Base-by-base conservation (phyloP, 441 rosid genomes). In the Adansonia madagascariensis region DNA sequence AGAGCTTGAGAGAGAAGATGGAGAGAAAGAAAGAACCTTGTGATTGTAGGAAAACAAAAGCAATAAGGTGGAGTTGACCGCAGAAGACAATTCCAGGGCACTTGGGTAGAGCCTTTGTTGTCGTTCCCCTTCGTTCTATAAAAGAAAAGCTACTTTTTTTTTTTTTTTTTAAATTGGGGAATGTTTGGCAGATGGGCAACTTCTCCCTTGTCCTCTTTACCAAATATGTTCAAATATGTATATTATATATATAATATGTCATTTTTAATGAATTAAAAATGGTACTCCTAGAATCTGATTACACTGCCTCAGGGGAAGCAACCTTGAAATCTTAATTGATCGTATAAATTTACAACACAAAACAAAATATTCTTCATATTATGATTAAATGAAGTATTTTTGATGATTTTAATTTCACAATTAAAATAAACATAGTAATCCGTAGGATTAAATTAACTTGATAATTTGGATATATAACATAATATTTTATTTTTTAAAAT, bases 21-120 rank as follows among this genome's bases (percentile, higher is more conserved):
- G 43, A 20, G 46, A 52, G 74, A 74, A 41, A 39, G 31, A 12
- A 68, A 47, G 73, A 17, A 80, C 83, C 85, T 82, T 71, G 41
- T 35, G 68, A 63, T 63, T 15, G 20, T 39, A 63, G 9, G 46
- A n/a, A 63, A 63, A 14, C 68, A 63, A 63, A 63, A 35, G 68
- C 46, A 15, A 63, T 35, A 63, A 46, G 20, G 6, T 35, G 1
- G 68, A 14, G 50, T 79, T 77, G 78, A 82, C 73, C 61, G 14
- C 59, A 72, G 24, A 75, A 9, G 59, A 79, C 43, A 62, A 71
- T 18, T 71, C 70, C 20, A 18, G 70, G 57, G 64, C 11, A 63
- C 35, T 49, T 27, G 8, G 49, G 12, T 1, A 8, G 12, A 3
- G 20, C 44, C 11, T 3, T 20, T 49, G 6, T 75, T 50, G 57